phyloP scores from a whole-genome alignment of 768 basidiomycete genomes.

The Zangia roseola region DNA sequence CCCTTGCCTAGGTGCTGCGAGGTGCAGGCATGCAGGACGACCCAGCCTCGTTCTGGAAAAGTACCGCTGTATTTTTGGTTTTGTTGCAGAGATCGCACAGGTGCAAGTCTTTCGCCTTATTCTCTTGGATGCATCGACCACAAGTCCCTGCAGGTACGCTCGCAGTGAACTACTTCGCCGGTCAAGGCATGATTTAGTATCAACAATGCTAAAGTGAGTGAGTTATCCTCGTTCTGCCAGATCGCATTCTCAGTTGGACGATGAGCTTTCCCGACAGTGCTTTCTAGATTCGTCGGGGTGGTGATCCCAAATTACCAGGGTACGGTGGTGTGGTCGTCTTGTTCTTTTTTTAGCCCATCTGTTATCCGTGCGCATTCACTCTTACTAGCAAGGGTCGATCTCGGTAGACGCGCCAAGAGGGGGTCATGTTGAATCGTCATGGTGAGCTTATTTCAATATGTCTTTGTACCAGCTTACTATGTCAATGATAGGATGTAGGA shows the following conservation, averaged over 20 bases:
- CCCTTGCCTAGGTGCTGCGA: conserved; percentile 50
- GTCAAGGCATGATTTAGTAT: conserved; percentile 60
- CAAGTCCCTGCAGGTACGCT: conserved; percentile 67
- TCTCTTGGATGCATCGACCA: conserved; percentile 20
- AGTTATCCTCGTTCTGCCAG: conserved; percentile 70
- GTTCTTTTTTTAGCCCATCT: conserved; percentile 78
- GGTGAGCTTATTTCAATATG: conserved; percentile 28
- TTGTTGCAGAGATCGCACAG: conserved; percentile 68
- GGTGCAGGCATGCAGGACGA: conserved; percentile 39
- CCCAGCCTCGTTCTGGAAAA: conserved; percentile 62
- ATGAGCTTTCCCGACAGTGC: conserved; percentile 28
- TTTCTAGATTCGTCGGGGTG: conserved; percentile 56
- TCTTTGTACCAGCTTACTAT: background rate
- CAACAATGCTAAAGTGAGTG: conserved; percentile 49
- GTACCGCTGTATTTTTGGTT: conserved; percentile 69
- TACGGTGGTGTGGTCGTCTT: conserved; percentile 57
- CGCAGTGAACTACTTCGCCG: conserved; percentile 66
- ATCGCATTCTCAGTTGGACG: conserved; percentile 65
- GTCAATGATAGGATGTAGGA: conserved; percentile 46
- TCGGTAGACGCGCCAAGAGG: conserved; percentile 57
- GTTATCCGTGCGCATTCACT: conserved; percentile 69
- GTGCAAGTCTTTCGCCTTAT: conserved; percentile 39
- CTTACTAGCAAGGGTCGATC: conserved; percentile 62
- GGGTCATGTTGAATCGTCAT: conserved; percentile 67
- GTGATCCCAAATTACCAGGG: conserved; percentile 53